Base-by-base conservation (phyloP, 2,329 filamentous ascomycete genomes). In the Exophiala calicioides region DNA sequence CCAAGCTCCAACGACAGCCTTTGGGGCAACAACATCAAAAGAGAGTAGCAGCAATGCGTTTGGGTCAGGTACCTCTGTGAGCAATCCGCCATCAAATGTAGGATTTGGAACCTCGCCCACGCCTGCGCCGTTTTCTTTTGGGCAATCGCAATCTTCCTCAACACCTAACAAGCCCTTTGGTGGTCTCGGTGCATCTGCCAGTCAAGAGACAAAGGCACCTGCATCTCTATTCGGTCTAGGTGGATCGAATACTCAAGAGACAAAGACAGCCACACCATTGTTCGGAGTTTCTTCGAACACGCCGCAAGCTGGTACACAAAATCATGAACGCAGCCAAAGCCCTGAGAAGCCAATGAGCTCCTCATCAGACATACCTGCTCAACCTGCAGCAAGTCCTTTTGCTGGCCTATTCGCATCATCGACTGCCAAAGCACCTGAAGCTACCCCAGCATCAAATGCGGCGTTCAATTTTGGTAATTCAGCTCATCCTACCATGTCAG, bases 321-420 rank as follows among this genome's bases (percentile, higher is more conserved):
- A 8, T 13, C 39, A 44, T 18, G 27, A 39, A 16, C 29, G 27
- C n/a, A 33, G 26, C n/a, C 20, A 20, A 4, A 47, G 42, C 12
- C 46, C 38, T 40, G 44, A 45, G 26, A 51, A 48, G 30, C 24
- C 34, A 23, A 36, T 31, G 23, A 18, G 44, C 21, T 37, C 44
- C 5, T 33, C 13, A 21, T 40, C 50, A 23, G 41, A 39, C 13
- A 9, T 24, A 38, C 19, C 8, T 24, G 5, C 40, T 19, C 8
- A 35, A 31, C 16, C 23, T 7, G 10, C 45, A n/a, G 23, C 23
- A 5, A 55, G 53, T 47, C 53, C 50, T 21, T 55, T 55, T 32
- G 45, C 53, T 19, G 31, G 43, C 10, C 43, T 55, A 3, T 55
- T 55, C 30, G 40, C 37, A 19, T 15, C 32, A 36, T 8, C 33